Evolutionary conservation across 345 rosid species (phyloP).

Genomic region (Arabis hirsuta): DNA sequence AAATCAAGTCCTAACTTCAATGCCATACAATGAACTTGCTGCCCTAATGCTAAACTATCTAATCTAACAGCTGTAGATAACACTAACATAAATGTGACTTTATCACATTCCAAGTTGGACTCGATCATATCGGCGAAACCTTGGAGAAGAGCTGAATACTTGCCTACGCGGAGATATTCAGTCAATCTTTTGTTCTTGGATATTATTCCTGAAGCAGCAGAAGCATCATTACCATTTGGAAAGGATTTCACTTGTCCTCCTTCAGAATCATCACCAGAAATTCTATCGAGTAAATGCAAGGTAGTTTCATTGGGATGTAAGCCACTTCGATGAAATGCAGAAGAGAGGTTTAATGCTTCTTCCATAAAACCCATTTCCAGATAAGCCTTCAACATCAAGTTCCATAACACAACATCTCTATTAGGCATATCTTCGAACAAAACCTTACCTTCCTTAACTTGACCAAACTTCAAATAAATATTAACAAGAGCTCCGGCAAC

Average conservation of each 20-base stretch:
- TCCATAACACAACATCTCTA: conserved; percentile 65
- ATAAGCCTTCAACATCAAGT: conserved; percentile 59
- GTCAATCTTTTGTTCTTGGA: conserved; percentile 53
- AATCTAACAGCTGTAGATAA: conserved; percentile 51
- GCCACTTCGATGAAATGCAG: conserved; percentile 49
- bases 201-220: conserved; percentile 35
- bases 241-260: conserved; percentile 35
- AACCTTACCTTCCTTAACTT: conserved; percentile 50
- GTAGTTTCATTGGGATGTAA: conserved; percentile 49
- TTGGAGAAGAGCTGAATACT: conserved; percentile 44
- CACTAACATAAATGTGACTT: conserved; percentile 53
- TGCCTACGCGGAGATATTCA: conserved; percentile 43
- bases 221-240: conserved; percentile 14
- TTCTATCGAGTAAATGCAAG: conserved; percentile 40
- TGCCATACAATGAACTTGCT: conserved; percentile 54
- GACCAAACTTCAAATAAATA: conserved; percentile 56
- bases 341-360: conserved; percentile 46
- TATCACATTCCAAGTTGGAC: conserved; percentile 51
- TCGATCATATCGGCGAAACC: conserved; percentile 54
- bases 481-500: conserved; percentile 59
- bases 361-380: conserved; percentile 46
- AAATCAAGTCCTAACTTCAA: conserved; percentile 55
- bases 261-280: conserved; percentile 45
- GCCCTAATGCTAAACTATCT: conserved; percentile 46
- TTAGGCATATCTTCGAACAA: conserved; percentile 54